Evolutionary conservation across 805 yeast genomes (phyloP), one percentile per base, ranked within the genome.

Genomic region (Ogataea haglerorum): DNA sequence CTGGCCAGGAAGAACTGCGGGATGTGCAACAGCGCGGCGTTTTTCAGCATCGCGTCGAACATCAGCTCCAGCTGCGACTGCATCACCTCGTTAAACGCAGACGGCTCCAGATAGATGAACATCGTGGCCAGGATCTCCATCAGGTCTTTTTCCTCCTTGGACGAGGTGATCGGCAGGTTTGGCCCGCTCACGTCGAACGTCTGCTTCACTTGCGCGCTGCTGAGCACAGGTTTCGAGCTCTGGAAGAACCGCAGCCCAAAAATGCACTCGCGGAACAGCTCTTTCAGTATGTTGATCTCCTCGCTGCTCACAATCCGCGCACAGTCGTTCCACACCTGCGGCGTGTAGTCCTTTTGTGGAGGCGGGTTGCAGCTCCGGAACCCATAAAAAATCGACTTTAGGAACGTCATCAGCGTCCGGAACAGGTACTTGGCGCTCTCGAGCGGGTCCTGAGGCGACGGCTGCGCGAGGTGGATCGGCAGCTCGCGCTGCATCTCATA

Each of bases 111-210:
- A 57, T 88, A 95, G 51, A 89, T 86, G 63, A 88, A 93, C 53
- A 93, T 86, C 1, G 95, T 84, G 0, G 96, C 96, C 58, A 93
- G 79, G 3, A 89, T 82, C 57, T 95, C 99, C 96, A 93, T 89
- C 43, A 90, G 68, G 53, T 93, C 99, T 52, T 90, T 88, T 43
- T 90, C 96, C 56, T 91, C 98, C 52, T 88, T 89, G 1, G 95
- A 80, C 0, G 95, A 85, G 1, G 90, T 79, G 10, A 87, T 85
- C 4, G 96, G 95, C 27, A 86, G 64, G 43, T 83, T 83, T 5
- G 95, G 91, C 7, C 89, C 91, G 12, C 84, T 77, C 2, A 85
- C 74, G 44, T 85, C 85, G 57, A 81, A 81, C 3, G 65, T 52
- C 42, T 57, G 62, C 39, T 51, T 63, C 47, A 60, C 47, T 26